Base-by-base conservation (phyloP, 768 basidiomycete species). In the Saitozyma sp. region DNA sequence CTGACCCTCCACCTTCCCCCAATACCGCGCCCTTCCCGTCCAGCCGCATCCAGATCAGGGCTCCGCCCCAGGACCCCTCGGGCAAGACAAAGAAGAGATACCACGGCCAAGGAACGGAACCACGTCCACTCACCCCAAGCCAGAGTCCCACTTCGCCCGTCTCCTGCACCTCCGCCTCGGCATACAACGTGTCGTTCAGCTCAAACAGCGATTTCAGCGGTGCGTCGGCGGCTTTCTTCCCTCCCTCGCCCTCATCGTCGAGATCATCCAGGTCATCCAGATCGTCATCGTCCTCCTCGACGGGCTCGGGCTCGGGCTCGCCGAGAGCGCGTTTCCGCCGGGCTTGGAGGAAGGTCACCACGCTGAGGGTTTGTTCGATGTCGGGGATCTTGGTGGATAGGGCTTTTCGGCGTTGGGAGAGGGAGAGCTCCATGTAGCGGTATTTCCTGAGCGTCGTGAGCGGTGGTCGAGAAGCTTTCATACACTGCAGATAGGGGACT, bases 371-470 rank as follows among this genome's bases (percentile, higher is more conserved):
- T 82, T 93, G 92, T 71, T 85, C 86, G 73, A 98, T 92, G 78
- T 99, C 96, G 0, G 95, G 94, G 43, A 97, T 93, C 84, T 99
- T 98, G 64, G 91, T 90, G 69, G 93, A 89, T 6, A 97, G 83
- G 16, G 88, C 86, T 56, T 84, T 84, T 57, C 89, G 84, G 51
- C 93, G 85, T 73, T 92, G 89, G 7, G 87, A 82, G 54, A 94
- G 83, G 75, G 87, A 93, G 14, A 86, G 82, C 69, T 98, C 95
- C 95, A 99, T 98, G 81, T 95, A 97, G 54, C 90, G 89, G 83
- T 99, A 98, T 84, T 99, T 98, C 71, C 95, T 99, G 82, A 37
- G 10, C 46, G 6, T 5, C n/a, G 50, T 60, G 42, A 65, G 62
- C 38, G 38, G 1, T 16, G 11, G 50, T 43, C 29, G 46, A 9